Evolutionary conservation across 2,329 filamentous ascomycete genomes (phyloP), one percentile per base, ranked within the genome.

Genomic region (Exserohilum turcica): DNA sequence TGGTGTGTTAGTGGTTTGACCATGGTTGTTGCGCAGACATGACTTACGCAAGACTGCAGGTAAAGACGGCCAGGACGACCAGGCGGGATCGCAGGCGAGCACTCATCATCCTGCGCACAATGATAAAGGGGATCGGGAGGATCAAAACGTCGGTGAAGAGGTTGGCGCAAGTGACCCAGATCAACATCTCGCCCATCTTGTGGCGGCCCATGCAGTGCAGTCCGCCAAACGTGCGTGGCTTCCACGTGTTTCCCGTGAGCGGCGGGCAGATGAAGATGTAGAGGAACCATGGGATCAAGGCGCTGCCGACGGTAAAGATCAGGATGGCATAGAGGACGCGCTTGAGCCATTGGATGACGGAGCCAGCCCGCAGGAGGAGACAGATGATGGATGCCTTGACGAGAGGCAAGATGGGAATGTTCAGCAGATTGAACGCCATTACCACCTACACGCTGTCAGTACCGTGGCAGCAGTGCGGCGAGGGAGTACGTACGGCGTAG

Each of bases 101-200:
- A 45, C 74, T 75, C 71, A 75, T 74, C 71, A 76, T 71, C 49
- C 71, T 66, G 42, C 73, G 63, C 24, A 75, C 74, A 31, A 76
- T 73, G 36, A 76, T 73, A 51, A 75, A 75, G 1, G 74, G 74
- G 38, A 76, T 76, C 1, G 74, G 74, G 13, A 76, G 72, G 33
- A 76, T 74, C 47, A 76, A 63, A 12, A 75, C 56, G 51, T 76
- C 74, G 47, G 74, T 76, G 24, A 76, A 63, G 15, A 76, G 66
- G 44, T 76, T 76, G 43, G 74, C 73, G 58, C 73, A 75, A n/a
- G 74, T 76, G 29, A 74, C 65, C 67, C 73, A 75, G 37, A 75
- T 73, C 48, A 71, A 54, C 65, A 76, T 70, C 33, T 74, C 67
- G 36, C 74, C 74, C 65, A 70, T 71, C 15, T 63, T 64, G 42